Conservation (phyloP, 306 rosid species). For the Prunus salicina region DNA sequence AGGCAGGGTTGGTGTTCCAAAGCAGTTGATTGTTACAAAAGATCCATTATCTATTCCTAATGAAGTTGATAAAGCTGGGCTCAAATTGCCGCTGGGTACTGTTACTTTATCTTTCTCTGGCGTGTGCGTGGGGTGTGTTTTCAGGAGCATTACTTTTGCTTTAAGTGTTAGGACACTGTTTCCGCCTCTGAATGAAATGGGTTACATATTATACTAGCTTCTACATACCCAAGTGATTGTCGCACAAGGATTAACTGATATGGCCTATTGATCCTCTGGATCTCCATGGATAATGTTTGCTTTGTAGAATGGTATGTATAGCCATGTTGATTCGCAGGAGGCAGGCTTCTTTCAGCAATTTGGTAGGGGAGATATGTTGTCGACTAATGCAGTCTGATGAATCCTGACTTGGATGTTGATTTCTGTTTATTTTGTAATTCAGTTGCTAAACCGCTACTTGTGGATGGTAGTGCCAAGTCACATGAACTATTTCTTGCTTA, state of each 20-base stretch:
- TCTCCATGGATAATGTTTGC: neutral
- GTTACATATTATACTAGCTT: neutral
- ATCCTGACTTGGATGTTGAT: neutral
- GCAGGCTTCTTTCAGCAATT: conserved; percentile 1
- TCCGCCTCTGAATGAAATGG: neutral
- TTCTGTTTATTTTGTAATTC: conserved; percentile 1
- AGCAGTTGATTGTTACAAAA: conserved; percentile 71
- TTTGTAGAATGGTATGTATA: conserved; percentile 1
- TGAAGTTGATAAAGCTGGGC: conserved; percentile 65
- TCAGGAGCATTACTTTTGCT: conserved; percentile 2
- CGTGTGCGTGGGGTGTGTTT: conserved; percentile 19
- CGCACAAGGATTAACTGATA: neutral
- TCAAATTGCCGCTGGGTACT: conserved; percentile 78
- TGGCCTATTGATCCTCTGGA: neutral
- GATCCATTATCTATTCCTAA: conserved; percentile 73
- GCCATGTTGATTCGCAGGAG: neutral
- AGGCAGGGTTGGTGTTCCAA: conserved; percentile 80
- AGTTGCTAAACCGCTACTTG: conserved; percentile 89
- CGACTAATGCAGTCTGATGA: neutral
- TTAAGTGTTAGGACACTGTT: conserved; percentile 8
- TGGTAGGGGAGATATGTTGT: neutral
- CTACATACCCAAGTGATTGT: neutral
- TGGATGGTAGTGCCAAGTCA: conserved; percentile 87
- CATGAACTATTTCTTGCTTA: conserved; percentile 81
- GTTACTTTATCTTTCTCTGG: neutral